phyloP scores from a whole-genome alignment of 768 basidiomycete species.

The Tricholoma bakamatsutake region DNA sequence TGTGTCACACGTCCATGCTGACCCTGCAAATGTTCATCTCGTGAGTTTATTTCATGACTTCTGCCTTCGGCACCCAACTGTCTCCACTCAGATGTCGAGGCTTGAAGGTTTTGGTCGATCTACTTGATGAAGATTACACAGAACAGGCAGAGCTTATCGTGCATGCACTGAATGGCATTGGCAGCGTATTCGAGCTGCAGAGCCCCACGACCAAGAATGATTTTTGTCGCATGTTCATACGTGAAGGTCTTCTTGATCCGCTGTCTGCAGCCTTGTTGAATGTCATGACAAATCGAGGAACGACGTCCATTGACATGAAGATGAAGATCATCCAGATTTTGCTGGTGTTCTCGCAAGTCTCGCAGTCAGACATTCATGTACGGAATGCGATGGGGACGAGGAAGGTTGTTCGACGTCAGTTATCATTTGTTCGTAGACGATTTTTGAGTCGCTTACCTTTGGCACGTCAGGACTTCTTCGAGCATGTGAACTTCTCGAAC shows the following conservation, averaged over 20 bases:
- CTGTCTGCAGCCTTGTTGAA: constrained; percentile 85
- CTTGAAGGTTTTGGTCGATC: constrained; percentile 88
- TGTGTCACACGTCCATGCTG: constrained; percentile 88
- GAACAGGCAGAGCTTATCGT: constrained; percentile 89
- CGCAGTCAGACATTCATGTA: constrained; percentile 93
- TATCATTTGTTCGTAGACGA: constrained; percentile 7
- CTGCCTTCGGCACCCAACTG: background rate
- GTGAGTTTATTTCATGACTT: constrained; percentile 39
- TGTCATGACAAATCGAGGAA: constrained; percentile 72
- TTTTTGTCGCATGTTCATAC: constrained; percentile 97
- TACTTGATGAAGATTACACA: constrained; percentile 93
- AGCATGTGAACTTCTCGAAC: constrained; percentile 81
- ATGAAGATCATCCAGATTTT: constrained; percentile 86
- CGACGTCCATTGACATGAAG: constrained; percentile 68
- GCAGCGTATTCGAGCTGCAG: constrained; percentile 92
- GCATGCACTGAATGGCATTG: constrained; percentile 91
- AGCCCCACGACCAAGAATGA: constrained; percentile 97
- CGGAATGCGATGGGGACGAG: constrained; percentile 88
- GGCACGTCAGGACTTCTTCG: constrained; percentile 44
- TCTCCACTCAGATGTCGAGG: constrained; percentile 72
- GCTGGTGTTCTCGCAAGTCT: constrained; percentile 89
- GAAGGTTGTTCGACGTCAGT: constrained; percentile 83
- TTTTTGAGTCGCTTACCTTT: constrained; percentile 30
- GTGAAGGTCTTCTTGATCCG: constrained; percentile 92
- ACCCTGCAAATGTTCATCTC: constrained; percentile 99